Evolutionary conservation across 1,139 yeast genomes (phyloP).

Genomic region (Eremothecium cymbalariae): DNA sequence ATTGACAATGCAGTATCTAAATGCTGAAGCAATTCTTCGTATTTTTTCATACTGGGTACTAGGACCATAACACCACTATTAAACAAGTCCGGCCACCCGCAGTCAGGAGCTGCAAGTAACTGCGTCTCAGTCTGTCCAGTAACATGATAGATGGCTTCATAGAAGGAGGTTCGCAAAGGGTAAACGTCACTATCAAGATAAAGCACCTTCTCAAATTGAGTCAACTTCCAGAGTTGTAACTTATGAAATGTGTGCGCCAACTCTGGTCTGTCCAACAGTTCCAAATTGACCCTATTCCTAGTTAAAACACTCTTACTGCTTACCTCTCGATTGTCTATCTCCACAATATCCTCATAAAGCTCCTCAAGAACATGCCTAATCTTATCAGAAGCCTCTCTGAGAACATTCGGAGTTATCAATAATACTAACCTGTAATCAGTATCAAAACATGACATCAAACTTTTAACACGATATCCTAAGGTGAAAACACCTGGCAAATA

Average conservation of each 20-base stretch:
- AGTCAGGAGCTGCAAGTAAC: conserved; percentile 76
- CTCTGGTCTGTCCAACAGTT: conserved; percentile 62
- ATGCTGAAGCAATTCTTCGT: conserved; percentile 37
- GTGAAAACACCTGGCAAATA: conserved; percentile 76
- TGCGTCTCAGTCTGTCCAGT: conserved; percentile 25
- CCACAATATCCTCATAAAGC: conserved; percentile 30
- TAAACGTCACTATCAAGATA: conserved; percentile 81
- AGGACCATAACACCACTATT: conserved; percentile 79
- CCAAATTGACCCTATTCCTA: conserved; percentile 33
- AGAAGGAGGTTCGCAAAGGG: conserved; percentile 38
- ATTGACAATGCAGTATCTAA: conserved; percentile 44
- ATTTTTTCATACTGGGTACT: conserved; percentile 47
- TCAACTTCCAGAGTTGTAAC: conserved; percentile 60
- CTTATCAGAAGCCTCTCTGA: conserved; percentile 14
- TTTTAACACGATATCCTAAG: conserved; percentile 37
- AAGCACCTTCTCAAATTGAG: conserved; percentile 52
- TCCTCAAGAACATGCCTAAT: conserved; percentile 15
- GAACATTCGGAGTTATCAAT: conserved; percentile 20
- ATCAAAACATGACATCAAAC: conserved; percentile 10
- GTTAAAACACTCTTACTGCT: conserved; percentile 23
- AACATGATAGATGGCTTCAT: conserved; percentile 19
- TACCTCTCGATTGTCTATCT: conserved; percentile 15
- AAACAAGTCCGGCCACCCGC: conserved; percentile 94
- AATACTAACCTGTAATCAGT: conserved; percentile 8
- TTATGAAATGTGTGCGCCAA: conserved; percentile 65